phyloP scores from a whole-genome alignment of 1,139 yeast genomes.

The Zygoascus meyerae region DNA sequence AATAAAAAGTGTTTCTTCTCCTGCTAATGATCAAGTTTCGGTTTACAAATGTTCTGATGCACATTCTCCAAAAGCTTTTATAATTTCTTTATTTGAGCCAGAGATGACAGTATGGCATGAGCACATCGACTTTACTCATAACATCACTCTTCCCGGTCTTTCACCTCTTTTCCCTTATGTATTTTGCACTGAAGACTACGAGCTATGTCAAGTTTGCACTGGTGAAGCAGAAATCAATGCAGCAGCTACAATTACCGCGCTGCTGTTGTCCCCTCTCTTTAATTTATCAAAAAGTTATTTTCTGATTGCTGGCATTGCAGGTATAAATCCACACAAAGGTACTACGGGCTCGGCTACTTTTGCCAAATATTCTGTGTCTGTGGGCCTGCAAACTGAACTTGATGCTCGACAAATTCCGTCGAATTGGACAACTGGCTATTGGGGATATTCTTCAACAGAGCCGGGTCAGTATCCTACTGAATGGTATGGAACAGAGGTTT shows the following conservation, averaged over 20 bases:
- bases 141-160: conserved; percentile 56
- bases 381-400: conserved; percentile 54
- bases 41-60: conserved; percentile 10
- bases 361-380: conserved; percentile 59
- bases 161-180: conserved; percentile 55
- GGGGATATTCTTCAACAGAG: conserved; percentile 47
- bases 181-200: conserved; percentile 49
- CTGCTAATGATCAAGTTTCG: not conserved
- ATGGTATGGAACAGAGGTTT: conserved; percentile 64
- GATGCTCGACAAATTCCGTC: conserved; percentile 43
- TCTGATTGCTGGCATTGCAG: conserved; percentile 62
- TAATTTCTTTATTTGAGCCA: conserved; percentile 51
- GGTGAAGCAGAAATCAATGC: conserved; percentile 71
- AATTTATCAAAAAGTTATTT: conserved; percentile 57
- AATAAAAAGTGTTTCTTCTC: not conserved
- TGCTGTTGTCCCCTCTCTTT: conserved; percentile 49
- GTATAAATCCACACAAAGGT: conserved; percentile 49
- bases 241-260: conserved; percentile 53
- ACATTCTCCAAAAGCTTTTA: conserved; percentile 45
- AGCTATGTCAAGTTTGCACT: conserved; percentile 56
- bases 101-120: conserved; percentile 54
- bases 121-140: conserved; percentile 43
- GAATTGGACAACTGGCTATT: conserved; percentile 59
- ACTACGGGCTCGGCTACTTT: conserved; percentile 54
- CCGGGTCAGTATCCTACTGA: conserved; percentile 49